Base-by-base conservation (phyloP, 1,284 basidiomycete species). In the Trichosporon coremiiforme region DNA sequence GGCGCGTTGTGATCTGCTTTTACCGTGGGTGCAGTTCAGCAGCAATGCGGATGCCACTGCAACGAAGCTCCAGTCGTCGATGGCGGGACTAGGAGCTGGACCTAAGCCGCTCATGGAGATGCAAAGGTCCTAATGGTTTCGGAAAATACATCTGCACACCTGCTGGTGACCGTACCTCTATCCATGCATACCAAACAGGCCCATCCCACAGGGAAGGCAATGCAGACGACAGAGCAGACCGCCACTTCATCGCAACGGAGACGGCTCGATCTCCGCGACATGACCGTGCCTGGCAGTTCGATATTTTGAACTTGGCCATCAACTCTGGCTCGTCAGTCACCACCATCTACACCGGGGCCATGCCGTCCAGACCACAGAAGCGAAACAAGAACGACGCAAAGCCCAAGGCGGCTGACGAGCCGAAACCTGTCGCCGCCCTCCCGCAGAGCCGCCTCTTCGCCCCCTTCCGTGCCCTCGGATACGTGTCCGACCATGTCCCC, bases 401-500 rank as follows among this genome's bases (percentile, higher is more conserved):
- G 53, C 38, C 17, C 2, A 45, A 50, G 20, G n/a, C 41, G 2
- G 33, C 33, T 8, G 33, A 35, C 7, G 33, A 35, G 33, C 50
- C 53, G 33, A 66, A 36, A 66, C 65, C 67, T 8, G 35, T 47
- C 5, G 29, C 67, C 0, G 66, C 65, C 20, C 69, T 74, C 10
- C 70, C 73, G 12, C 73, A 74, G 53, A 72, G 70, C 67, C 76
- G 81, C 38, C 88, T 99, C 64, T 99, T 97, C 83, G 91, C 91
- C 4, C 97, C 97, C 5, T 99, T 99, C 82, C 89, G 97, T 71
- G 95, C 95, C 2, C 88, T 99, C 13, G 95, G 96, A 31, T 88
- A 95, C 74, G 88, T 99, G 76, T 94, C 95, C 60, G 96, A 97
- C 80, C 88, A 91, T 84, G 88, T 97, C 15, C 95, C 96, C 10